phyloP scores from a whole-genome alignment of 2,329 filamentous ascomycete species.

The Aureobasidium sp. region DNA sequence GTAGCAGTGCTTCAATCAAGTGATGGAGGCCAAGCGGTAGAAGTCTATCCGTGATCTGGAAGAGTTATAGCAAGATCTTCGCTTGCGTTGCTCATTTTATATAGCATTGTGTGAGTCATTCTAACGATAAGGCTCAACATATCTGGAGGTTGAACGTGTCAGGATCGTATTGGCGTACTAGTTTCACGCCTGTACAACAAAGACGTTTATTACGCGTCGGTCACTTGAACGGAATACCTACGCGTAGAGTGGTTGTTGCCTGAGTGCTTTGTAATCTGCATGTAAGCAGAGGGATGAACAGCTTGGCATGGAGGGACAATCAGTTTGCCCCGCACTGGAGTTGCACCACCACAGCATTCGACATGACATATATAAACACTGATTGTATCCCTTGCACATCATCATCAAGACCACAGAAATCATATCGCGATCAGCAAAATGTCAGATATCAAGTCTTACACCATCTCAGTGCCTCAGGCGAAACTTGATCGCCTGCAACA shows the following conservation, averaged over 20 bases:
- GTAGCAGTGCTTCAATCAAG: background rate
- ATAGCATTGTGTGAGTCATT: background rate
- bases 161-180: no score
- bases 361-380: background rate
- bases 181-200: no score
- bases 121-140: background rate
- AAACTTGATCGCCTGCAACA: conserved; percentile 7
- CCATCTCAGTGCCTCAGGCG: background rate
- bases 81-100: no score
- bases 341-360: background rate
- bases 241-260: background rate
- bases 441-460: background rate
- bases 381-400: no score
- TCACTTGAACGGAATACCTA: background rate
- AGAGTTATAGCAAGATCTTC: no score
- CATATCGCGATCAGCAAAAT: background rate
- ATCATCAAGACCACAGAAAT: background rate
- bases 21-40: no score
- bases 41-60: no score
- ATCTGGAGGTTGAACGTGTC: no score
- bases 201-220: no score
- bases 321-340: background rate
- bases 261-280: background rate
- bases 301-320: background rate
- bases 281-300: background rate